Evolutionary conservation across 768 basidiomycete species (phyloP).

Genomic region (Artomyces pyxidatus): DNA sequence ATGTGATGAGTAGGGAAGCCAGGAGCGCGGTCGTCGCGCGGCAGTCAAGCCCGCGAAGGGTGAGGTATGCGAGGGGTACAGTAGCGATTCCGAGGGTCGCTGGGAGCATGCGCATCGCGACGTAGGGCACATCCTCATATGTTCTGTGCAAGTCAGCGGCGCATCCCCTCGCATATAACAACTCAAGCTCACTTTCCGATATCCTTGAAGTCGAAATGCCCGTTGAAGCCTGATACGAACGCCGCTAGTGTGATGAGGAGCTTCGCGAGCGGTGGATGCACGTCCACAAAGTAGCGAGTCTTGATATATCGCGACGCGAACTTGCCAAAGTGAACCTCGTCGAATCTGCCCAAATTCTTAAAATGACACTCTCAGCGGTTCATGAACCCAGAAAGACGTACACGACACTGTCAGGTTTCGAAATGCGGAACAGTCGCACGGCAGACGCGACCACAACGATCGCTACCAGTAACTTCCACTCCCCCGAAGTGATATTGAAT

Average conservation of each 20-base stretch:
- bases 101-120: constrained; percentile 96
- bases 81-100: constrained; percentile 84
- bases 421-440: constrained; percentile 85
- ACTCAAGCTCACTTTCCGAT: constrained; percentile 76
- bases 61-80: constrained; percentile 86
- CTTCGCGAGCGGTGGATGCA: constrained; percentile 96
- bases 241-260: constrained; percentile 89
- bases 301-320: constrained; percentile 94
- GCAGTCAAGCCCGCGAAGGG: constrained; percentile 87
- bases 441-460: constrained; percentile 61
- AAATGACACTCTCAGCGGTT: background rate
- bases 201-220: constrained; percentile 94
- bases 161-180: background rate
- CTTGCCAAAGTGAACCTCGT: constrained; percentile 98
- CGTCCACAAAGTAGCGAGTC: constrained; percentile 86
- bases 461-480: constrained; percentile 66
- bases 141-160: constrained; percentile 36
- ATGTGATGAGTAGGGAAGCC: constrained; percentile 84
- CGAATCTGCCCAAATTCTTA: constrained; percentile 76
- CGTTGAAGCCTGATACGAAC: constrained; percentile 82
- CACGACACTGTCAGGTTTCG: constrained; percentile 89
- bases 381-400: constrained; percentile 30
- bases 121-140: constrained; percentile 86
- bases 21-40: constrained; percentile 89
- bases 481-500: constrained; percentile 55